Conservation (phyloP, 345 rosid genomes). For the Excoecaria cochinchinensis region DNA sequence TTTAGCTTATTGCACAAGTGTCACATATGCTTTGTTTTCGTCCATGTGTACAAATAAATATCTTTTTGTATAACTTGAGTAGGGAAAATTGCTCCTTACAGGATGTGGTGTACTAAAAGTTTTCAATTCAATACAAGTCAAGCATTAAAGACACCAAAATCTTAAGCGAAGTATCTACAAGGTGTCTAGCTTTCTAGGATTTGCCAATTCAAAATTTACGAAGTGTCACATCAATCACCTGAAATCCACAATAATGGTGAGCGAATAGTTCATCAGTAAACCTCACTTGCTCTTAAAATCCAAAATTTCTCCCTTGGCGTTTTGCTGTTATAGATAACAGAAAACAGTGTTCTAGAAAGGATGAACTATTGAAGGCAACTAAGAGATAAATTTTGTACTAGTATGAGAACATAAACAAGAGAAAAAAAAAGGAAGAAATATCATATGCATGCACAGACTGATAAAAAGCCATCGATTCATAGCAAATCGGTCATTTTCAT, state of each 20-base stretch:
- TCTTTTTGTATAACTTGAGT: too few relatives aligned
- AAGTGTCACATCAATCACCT: not conserved
- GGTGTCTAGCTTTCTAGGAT: conserved; percentile 4
- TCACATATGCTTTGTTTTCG: not conserved
- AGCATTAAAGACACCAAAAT: not conserved
- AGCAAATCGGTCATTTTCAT: not conserved
- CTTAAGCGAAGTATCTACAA: not conserved
- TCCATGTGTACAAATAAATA: not conserved
- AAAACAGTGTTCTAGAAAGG: not conserved
- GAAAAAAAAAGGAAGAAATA: not conserved
- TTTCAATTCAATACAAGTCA: too few relatives aligned
- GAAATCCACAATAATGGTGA: not conserved
- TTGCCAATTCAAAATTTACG: not conserved
- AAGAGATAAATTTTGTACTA: not conserved
- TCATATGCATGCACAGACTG: not conserved
- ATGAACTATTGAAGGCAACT: not conserved
- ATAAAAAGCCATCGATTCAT: not conserved
- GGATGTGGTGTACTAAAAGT: not conserved
- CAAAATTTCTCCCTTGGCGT: not conserved
- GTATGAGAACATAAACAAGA: not conserved
- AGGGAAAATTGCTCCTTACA: not conserved
- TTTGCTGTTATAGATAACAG: not conserved
- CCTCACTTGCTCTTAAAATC: not conserved
- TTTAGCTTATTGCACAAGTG: not conserved
- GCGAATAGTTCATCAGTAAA: not conserved